Evolutionary conservation across 179 eudicot genomes (phyloP).

Genomic region (Gypsophila paniculata): DNA sequence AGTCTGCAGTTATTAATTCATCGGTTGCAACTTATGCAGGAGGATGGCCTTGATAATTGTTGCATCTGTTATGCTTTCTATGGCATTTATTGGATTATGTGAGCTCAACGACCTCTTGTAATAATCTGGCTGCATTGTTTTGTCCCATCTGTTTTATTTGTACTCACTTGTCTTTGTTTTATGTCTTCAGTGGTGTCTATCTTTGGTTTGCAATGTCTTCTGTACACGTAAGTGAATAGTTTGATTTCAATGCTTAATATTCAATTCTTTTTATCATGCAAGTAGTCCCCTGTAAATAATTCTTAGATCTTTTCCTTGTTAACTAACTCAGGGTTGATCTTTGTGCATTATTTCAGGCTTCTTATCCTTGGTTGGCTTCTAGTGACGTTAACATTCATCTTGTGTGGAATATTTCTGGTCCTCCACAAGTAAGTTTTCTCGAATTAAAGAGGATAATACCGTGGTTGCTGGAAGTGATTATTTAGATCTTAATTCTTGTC

Average conservation of each 20-base stretch:
- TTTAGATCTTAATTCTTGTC: background rate
- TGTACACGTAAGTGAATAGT: constrained; percentile 48
- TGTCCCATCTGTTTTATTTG: background rate
- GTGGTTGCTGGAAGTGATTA: background rate
- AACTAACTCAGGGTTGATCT: background rate
- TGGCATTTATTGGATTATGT: constrained; percentile 63
- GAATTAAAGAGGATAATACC: background rate
- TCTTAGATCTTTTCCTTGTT: background rate
- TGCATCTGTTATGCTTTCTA: constrained; percentile 44
- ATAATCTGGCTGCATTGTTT: background rate
- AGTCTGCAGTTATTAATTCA: constrained; percentile 1
- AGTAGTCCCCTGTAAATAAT: background rate
- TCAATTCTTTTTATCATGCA: background rate
- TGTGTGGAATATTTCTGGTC: constrained; percentile 54
- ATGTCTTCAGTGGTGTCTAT: constrained; percentile 57
- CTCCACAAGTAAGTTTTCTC: constrained; percentile 56
- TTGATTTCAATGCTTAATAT: background rate
- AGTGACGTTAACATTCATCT: constrained; percentile 47
- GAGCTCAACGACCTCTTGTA: constrained; percentile 25
- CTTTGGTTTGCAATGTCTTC: constrained; percentile 49
- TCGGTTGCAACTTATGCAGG: constrained; percentile 38
- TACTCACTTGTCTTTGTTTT: constrained; percentile 9
- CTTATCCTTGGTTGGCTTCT: constrained; percentile 63
- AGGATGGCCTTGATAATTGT: constrained; percentile 35
- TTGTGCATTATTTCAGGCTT: constrained; percentile 43